A percentile compares a stretch with the other conserved stretches of the same genome.
These are phyloP conservation scores for Starmerella etchellsii DNA, from an alignment of 805 yeast genomes.

Conservation along the genomic window DNA sequence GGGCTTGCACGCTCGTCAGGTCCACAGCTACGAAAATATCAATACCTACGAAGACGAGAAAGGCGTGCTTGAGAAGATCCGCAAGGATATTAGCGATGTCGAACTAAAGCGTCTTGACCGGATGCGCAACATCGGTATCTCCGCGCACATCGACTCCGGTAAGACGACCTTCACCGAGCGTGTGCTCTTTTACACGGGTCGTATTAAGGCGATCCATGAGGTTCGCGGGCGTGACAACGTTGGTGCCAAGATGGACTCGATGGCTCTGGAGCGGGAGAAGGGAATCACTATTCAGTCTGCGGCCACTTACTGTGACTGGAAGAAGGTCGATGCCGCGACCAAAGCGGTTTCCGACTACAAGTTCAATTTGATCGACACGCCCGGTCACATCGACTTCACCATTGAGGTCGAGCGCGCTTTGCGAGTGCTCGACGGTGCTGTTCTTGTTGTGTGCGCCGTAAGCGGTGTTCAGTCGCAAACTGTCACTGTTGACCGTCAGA, in stretches of 20 bases:
- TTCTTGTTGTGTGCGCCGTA: conserved; percentile 94
- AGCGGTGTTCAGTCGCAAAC: conserved; percentile 98
- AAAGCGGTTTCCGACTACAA: conserved; percentile 40
- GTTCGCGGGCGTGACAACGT: conserved; percentile 92
- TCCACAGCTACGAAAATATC: conserved; percentile 14
- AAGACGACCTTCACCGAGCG: conserved; percentile 97
- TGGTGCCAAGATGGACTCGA: conserved; percentile 98
- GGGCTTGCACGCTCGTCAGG: neutral
- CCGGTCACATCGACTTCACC: conserved; percentile 98
- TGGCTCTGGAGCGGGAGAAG: conserved; percentile 97
- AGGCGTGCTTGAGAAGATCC: conserved; percentile 21
- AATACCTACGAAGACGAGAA: conserved; percentile 24
- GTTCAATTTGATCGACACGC: conserved; percentile 93
- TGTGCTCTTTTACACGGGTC: conserved; percentile 88
- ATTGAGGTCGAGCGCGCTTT: conserved; percentile 98
- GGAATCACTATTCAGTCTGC: conserved; percentile 99
- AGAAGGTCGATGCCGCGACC: conserved; percentile 32
- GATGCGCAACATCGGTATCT: conserved; percentile 90
- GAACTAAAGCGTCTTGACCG: conserved; percentile 36
- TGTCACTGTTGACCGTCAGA: conserved; percentile 96
- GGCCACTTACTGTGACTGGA: conserved; percentile 97
- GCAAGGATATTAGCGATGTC: conserved; percentile 24
- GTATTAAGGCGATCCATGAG: conserved; percentile 38
- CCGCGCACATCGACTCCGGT: conserved; percentile 97
- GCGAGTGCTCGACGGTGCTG: conserved; percentile 96